Percentiles rank a stretch among this genome's conserved stretches.
These are phyloP conservation scores for Kazachstania martiniae DNA, from an alignment of 805 yeast genomes.

Conservation along the genomic window DNA sequence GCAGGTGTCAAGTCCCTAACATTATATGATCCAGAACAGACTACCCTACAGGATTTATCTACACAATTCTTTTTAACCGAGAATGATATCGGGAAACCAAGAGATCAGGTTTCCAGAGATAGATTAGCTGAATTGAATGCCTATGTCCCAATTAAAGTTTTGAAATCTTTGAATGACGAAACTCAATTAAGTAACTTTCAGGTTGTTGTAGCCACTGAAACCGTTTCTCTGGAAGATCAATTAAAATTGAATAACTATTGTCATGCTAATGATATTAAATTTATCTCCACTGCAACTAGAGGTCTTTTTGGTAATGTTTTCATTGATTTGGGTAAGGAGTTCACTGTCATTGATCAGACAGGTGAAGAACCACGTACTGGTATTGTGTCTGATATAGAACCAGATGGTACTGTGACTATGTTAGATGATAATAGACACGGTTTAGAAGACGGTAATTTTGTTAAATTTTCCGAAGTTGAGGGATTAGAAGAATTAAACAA, in stretches of 20 bases:
- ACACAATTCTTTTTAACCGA: slow-evolving; percentile 77
- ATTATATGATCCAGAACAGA: slow-evolving; percentile 69
- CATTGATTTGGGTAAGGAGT: slow-evolving; percentile 79
- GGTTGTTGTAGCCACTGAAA: slow-evolving; percentile 75
- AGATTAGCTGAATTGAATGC: slow-evolving; percentile 74
- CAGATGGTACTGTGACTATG: slow-evolving; percentile 85
- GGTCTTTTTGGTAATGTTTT: slow-evolving; percentile 86
- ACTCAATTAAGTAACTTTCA: slow-evolving; percentile 46
- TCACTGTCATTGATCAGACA: slow-evolving; percentile 70
- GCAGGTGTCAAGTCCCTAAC: slow-evolving; percentile 94
- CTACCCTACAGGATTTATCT: slow-evolving; percentile 62
- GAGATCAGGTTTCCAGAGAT: slow-evolving; percentile 62
- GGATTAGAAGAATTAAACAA: slow-evolving; percentile 70
- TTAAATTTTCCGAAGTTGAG: slow-evolving; percentile 74
- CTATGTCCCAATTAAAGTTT: slow-evolving; percentile 76
- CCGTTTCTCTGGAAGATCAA: slow-evolving; percentile 58
- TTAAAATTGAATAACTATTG: slow-evolving; percentile 65
- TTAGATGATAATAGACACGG: slow-evolving; percentile 90
- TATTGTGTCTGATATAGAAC: slow-evolving; percentile 79
- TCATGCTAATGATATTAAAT: slow-evolving; percentile 63
- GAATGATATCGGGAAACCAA: slow-evolving; percentile 61
- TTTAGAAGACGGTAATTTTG: slow-evolving; percentile 82
- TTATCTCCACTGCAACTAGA: slow-evolving; percentile 68
- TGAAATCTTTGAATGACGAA: slow-evolving; percentile 43
- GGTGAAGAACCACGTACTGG: slow-evolving; percentile 92